Base-by-base conservation (phyloP, 2,329 filamentous ascomycete species). In the Monosporascus cannonballus region DNA sequence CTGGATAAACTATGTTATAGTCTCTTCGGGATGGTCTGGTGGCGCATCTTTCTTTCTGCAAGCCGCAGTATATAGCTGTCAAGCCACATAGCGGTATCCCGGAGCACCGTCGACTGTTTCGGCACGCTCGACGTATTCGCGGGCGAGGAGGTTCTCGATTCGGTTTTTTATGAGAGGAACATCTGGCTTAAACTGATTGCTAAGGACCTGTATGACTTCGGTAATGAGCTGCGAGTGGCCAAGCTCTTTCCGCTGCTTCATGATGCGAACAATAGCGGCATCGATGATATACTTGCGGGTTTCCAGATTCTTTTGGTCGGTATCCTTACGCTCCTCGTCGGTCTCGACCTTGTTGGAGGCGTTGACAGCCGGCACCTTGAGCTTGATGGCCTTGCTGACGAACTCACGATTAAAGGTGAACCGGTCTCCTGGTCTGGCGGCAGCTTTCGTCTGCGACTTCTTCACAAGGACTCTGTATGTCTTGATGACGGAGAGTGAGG, bases 331-430 rank as follows among this genome's bases (percentile, higher is more conserved):
- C 69, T 87, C 84, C 3, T 81, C 76, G 58, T 81, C 75, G 50
- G 83, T 90, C 71, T 97, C 93, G 1, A 96, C 88, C 71, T 90
- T 94, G 67, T 90, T 95, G 18, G 86, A 81, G 1, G 85, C 83
- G 48, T 83, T 88, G 60, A 96, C 87, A 5, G 94, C 87, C 22
- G 90, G 90, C 20, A 94, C 89, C 69, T 96, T 96, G 71, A 96
- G 90, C 68, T 89, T 90, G 64, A 94, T 80, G 48, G 88, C 85
- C 66, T 90, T 91, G 72, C 89, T 92, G 47, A 83, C 77, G 71
- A 96, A 97, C 15, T 83, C 77, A 34, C 85, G 75, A 66, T 97
- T 96, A 76, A 92, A 96, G 8, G 74, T 79, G 69, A 97, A 97
- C 25, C 73, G 79, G 68, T 97, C 93, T 0, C 83, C 83, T 0